These are phyloP conservation scores for Russula emetica DNA, from an alignment of 768 basidiomycete genomes.

Conservation along the genomic window DNA sequence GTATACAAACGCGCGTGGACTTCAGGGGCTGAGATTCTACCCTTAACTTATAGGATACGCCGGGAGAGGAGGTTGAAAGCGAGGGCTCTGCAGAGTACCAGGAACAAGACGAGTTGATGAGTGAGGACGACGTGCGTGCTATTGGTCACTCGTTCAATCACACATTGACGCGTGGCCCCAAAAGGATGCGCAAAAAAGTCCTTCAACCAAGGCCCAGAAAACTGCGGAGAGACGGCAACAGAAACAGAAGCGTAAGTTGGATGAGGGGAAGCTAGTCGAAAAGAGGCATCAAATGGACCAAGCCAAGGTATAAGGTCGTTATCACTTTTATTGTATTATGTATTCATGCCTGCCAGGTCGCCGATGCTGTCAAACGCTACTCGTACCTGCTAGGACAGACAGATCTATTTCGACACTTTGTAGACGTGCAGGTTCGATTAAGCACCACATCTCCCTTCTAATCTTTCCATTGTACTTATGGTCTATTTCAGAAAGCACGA, in stretches of 20 bases:
- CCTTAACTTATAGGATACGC: constrained; percentile 47
- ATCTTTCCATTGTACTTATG: not conserved
- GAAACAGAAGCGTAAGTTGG: constrained; percentile 57
- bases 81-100: constrained; percentile 52
- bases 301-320: constrained; percentile 55
- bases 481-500: constrained; percentile 53
- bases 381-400: constrained; percentile 98
- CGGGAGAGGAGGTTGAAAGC: constrained; percentile 69
- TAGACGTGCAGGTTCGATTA: constrained; percentile 80
- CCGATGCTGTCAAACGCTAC: constrained; percentile 94
- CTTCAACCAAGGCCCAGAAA: constrained; percentile 38
- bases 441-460: not conserved
- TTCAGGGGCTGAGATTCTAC: constrained; percentile 28
- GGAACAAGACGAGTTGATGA: constrained; percentile 57
- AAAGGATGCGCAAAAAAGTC: constrained; percentile 40
- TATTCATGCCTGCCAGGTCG: constrained; percentile 48
- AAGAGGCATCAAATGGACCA: constrained; percentile 86
- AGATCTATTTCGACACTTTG: constrained; percentile 96
- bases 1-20: constrained; percentile 1
- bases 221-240: constrained; percentile 41
- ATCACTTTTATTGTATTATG: not conserved
- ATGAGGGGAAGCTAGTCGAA: constrained; percentile 62
- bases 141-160: constrained; percentile 17
- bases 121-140: constrained; percentile 39
- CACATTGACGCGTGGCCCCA: constrained; percentile 36